Base-by-base conservation (phyloP, 2,329 filamentous ascomycete species). In the Gnomoniopsis sp. region DNA sequence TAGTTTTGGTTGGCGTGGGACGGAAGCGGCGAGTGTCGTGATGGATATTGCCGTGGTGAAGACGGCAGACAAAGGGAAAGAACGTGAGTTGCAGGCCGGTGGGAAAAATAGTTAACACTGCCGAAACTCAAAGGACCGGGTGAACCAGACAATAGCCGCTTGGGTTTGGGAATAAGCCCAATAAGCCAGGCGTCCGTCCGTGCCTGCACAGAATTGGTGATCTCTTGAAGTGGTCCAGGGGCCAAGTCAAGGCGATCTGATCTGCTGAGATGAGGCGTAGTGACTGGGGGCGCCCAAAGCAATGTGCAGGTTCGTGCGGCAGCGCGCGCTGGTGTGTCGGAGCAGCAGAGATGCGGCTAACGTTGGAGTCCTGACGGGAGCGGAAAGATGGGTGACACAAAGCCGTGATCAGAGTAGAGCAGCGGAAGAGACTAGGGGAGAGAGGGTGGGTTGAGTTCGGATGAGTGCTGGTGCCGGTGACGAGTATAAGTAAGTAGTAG, bases 11-110 rank as follows among this genome's bases (percentile, higher is more conserved):
- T 49, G 55, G 43, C 33, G 56, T 61, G 46, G 49, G 49, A 58
- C 59, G 54, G 51, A 61, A 61, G 59, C 51, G 49, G 55, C 56
- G 59, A 51, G 58, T 30, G 57, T 36, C 53, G 48, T 55, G 41
- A 53, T 38, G 53, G 51, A 36, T 53, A 48, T 23, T 52, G 55
- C 33, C 33, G 48, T 46, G 41, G 38, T 33, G 48, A 34, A 30
- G 46, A 46, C 34, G 51, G 23, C 23, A 44, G 51, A 58, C 50
- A 55, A 60, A 60, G 55, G 48, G 55, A 46, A 58, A 47, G 51
- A 54, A 53, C 19, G 34, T 38, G 38, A 6, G n/a, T 46, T 50
- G 54, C 26, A 41, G 46, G 43, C 30, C 38, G 58, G 53, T 58
- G 30, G 58, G 50, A 51, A 53, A 46, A 51, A 43, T 10, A n/a